Percentiles rank a stretch among this genome's conserved stretches.
phyloP scores from a whole-genome alignment of 257 asterid genomes.

The Nicotiana attenuata region DNA sequence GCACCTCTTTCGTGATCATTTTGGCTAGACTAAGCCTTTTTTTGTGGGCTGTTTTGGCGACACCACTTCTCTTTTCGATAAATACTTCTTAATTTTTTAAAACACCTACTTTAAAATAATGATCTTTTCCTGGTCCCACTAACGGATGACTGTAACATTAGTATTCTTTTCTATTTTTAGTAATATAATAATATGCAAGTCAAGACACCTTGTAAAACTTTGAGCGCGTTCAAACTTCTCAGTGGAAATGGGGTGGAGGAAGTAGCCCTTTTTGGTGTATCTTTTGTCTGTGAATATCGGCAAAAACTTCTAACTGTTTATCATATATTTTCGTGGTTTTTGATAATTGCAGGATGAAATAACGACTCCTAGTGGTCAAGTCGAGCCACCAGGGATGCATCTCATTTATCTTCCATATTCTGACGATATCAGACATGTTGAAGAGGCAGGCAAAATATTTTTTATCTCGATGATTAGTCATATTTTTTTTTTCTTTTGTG shows the following conservation, averaged over 20 bases:
- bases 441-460: slow-evolving; percentile 58
- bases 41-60: not conserved
- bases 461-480: not conserved
- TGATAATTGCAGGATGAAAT: slow-evolving; percentile 68
- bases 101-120: not conserved
- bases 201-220: not conserved
- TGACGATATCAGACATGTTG: slow-evolving; percentile 84
- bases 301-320: not conserved
- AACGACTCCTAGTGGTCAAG: slow-evolving; percentile 67
- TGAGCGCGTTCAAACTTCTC: not conserved
- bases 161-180: not conserved
- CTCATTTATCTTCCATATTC: slow-evolving; percentile 92
- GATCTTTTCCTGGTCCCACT: not conserved
- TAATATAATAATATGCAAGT: not conserved
- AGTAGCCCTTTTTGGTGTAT: slow-evolving; percentile 4
- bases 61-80: not conserved
- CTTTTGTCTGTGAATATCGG: not conserved
- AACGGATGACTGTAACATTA: not conserved
- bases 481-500: not conserved
- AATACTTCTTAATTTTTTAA: not conserved
- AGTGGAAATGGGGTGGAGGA: not conserved
- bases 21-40: not conserved
- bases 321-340: slow-evolving; percentile 3
- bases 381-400: slow-evolving; percentile 99
- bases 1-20: not conserved